Percentiles rank a stretch among this genome's conserved stretches.
Evolutionary conservation across 176 grass and related monocot species (phyloP).

Genomic region (Oryza meridionalis): DNA sequence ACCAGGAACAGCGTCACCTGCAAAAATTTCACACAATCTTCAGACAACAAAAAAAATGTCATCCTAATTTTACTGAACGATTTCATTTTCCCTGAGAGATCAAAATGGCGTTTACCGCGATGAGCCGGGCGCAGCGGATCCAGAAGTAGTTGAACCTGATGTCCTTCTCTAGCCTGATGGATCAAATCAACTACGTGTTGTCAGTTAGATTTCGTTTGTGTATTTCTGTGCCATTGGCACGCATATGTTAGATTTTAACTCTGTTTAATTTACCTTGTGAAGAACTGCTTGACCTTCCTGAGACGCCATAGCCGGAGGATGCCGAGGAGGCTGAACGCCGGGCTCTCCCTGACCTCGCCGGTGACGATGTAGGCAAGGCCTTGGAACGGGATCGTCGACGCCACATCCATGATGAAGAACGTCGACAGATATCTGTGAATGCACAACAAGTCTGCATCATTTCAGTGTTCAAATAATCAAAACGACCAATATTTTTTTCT

Average conservation of each 20-base stretch:
- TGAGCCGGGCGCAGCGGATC: conserved; percentile 70
- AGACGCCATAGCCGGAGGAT: conserved; percentile 89
- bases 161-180: conserved; percentile 82
- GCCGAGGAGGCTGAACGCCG: conserved; percentile 71
- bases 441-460: neutral
- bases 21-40: too few relatives aligned
- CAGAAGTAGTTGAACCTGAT: conserved; percentile 99
- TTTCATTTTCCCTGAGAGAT: too few relatives aligned
- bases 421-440: conserved; percentile 73
- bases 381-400: conserved; percentile 86
- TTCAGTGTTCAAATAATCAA: neutral
- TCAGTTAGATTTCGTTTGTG: conserved; percentile 4
- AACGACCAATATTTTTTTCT: neutral
- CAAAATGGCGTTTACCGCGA: conserved; percentile 46
- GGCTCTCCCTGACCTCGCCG: conserved; percentile 57
- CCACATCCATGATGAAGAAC: conserved; percentile 94
- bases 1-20: conserved; percentile 95
- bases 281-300: conserved; percentile 86
- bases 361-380: conserved; percentile 74
- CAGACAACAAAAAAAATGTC: too few relatives aligned
- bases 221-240: too few relatives aligned
- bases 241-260: neutral
- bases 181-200: neutral
- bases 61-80: too few relatives aligned
- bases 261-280: conserved; percentile 63